Evolutionary conservation across 2,329 filamentous ascomycete species (phyloP), one percentile per base, ranked within the genome.

Genomic region (Metarhizium humberi): DNA sequence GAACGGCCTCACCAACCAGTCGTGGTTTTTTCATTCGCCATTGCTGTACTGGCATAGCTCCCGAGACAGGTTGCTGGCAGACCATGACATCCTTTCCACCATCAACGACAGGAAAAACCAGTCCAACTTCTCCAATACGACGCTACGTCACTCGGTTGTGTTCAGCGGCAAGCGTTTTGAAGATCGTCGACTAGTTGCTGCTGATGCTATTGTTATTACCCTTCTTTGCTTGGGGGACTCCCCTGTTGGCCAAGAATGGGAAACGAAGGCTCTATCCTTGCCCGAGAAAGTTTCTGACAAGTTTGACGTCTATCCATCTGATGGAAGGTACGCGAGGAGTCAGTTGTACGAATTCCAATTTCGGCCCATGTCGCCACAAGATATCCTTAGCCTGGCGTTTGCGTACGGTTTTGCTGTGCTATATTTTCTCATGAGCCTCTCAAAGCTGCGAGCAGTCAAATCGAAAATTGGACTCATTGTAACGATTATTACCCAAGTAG

Each of bases 11-110:
- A 81, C 77, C 4, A 79, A 82, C 60, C 72, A 83, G 61, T 82
- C 82, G 4, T 90, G 87, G 87, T 88, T 88, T 61, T 88, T 88
- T 64, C 87, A 92, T 63, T 92, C 88, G n/a, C 88, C 88, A 1
- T 71, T 92, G 54, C 84, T 90, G 68, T 92, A 91, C 68, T 92
- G 88, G 88, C 79, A 83, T 57, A 87, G 85, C 65, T 87, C 77
- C n/a, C 64, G 73, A 6, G 75, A 80, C 1, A 70, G 69, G 6
- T 80, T 92, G 51, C 66, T 78, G 30, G 66, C 70, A 16, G 88
- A 92, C 62, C 54, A 67, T 0, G 77, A 91, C 64, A 77, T 91
- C 13, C 67, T 91, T 3, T 68, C 70, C 1, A 92, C 88, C 0
- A 84, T 92, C 63, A 90, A 92, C 61, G 71, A 79, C 53, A 79